Base-by-base conservation (phyloP, 305 asterid species). In the Fraxinus angustifolia region DNA sequence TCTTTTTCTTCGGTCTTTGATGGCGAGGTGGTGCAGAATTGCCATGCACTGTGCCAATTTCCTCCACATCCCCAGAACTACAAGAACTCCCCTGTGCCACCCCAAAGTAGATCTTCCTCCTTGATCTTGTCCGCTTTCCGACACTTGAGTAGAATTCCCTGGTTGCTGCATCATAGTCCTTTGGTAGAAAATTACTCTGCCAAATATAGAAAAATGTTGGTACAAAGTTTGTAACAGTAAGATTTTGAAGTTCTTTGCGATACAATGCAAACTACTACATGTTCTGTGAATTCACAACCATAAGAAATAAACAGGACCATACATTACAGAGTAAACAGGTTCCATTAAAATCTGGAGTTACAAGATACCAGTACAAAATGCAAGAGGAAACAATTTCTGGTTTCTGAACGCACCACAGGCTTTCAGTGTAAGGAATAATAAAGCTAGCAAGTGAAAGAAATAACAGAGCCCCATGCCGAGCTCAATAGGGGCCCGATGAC, bases 61-160 rank as follows among this genome's bases (percentile, higher is more conserved):
- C 73, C 72, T 67, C 78, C 78, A 23, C 65, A 48, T 60, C 53
- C 31, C 21, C 53, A 56, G 79, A 56, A 30, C 31, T 23, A 26
- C 65, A 68, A 26, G 72, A 68, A 68, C 19, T 58, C 71, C 73
- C 28, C 4, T 5, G 53, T 28, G 42, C 16, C 35, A 23, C 38
- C 60, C 12, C 67, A 35, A 28, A 0, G 77, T 23, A 72, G 30
- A 75, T 81, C 0, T 76, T 58, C 10, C 76, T 68, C 82, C 45
- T 58, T 0, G 84, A 71, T 72, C 87, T 78, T 8, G 85, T 77
- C 53, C 89, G 58, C 81, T 28, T 35, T 14, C 78, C 42, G 65
- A 86, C 72, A 56, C 40, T 0, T 1, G 65, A 75, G 26, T 8
- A 60, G 76, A 34, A 83, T 12, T 36, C 58, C 58, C 77, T 73